These are phyloP conservation scores for Aureobasidium musti DNA, from an alignment of 2,329 filamentous ascomycete genomes.

Conservation along the genomic window DNA sequence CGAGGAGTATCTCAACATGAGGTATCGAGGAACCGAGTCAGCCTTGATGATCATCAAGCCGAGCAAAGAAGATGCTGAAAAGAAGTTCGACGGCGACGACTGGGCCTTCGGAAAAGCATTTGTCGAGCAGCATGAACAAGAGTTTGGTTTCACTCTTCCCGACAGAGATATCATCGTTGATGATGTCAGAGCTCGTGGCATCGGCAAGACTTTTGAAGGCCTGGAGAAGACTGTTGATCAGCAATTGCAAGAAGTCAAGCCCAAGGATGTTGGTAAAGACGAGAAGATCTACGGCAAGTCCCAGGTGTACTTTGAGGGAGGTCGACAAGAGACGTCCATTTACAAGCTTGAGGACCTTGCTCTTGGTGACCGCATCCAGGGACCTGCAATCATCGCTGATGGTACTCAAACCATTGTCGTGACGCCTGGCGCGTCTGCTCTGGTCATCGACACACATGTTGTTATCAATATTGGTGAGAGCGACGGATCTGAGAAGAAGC, in stretches of 20 bases:
- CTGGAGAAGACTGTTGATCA: constrained; percentile 80
- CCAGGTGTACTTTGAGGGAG: constrained; percentile 81
- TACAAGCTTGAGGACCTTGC: constrained; percentile 77
- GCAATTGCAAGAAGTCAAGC: constrained; percentile 71
- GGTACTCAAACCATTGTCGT: constrained; percentile 82
- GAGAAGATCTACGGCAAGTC: constrained; percentile 66
- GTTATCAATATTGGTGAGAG: constrained; percentile 75
- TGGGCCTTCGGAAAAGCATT: constrained; percentile 88
- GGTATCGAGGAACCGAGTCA: constrained; percentile 87
- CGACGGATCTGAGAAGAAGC: constrained; percentile 51
- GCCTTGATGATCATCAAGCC: constrained; percentile 87
- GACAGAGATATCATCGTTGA: constrained; percentile 88
- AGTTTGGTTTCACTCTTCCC: constrained; percentile 86
- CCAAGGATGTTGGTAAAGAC: constrained; percentile 57
- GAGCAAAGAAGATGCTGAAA: constrained; percentile 60
- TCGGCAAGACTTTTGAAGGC: constrained; percentile 82
- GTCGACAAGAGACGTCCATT: constrained; percentile 73
- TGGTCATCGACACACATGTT: constrained; percentile 82
- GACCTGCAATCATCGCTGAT: constrained; percentile 84
- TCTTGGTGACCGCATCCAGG: constrained; percentile 70
- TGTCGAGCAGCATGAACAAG: constrained; percentile 81
- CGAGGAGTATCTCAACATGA: constrained; percentile 92
- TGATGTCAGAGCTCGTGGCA: constrained; percentile 83
- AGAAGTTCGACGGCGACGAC: constrained; percentile 63
- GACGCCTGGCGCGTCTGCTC: constrained; percentile 72